These are phyloP conservation scores for Paecilomyces niveus DNA, from an alignment of 2,329 filamentous ascomycete genomes.

Conservation along the genomic window DNA sequence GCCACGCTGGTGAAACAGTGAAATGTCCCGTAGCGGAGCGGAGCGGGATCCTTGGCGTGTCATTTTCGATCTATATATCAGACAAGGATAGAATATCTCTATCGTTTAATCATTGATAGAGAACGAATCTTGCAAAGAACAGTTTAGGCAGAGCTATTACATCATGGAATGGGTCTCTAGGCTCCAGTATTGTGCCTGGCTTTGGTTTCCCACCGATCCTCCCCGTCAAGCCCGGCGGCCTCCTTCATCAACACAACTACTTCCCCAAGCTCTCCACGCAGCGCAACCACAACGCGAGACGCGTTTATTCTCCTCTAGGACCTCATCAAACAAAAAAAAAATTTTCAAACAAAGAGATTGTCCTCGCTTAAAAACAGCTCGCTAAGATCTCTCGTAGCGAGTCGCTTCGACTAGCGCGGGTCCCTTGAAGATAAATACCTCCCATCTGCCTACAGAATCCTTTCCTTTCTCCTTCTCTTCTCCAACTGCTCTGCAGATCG, in stretches of 20 bases:
- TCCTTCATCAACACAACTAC: not conserved
- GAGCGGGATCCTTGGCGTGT: not conserved
- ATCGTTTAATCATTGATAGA: not conserved
- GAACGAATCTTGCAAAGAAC: not conserved
- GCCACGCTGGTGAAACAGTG: not conserved
- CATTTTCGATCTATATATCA: not conserved
- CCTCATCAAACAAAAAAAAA: not conserved
- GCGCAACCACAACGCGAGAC: not conserved
- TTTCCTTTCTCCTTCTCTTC: not conserved
- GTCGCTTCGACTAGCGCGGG: not conserved
- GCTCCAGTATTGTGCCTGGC: not conserved
- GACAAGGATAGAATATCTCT: not conserved
- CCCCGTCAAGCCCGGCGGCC: not conserved
- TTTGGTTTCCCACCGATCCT: not conserved
- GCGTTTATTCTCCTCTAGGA: not conserved
- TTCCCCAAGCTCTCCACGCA: not conserved
- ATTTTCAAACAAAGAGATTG: not conserved
- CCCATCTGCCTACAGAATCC: not conserved
- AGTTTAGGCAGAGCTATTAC: not conserved
- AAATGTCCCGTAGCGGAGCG: not conserved
- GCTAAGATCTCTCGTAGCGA: not conserved
- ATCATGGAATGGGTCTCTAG: not conserved
- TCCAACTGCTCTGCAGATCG: not conserved
- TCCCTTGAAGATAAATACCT: not conserved
- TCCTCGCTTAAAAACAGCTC: not conserved